Conservation (phyloP, 176 grass and related monocot species). For the Rhynchospora tenuis region DNA sequence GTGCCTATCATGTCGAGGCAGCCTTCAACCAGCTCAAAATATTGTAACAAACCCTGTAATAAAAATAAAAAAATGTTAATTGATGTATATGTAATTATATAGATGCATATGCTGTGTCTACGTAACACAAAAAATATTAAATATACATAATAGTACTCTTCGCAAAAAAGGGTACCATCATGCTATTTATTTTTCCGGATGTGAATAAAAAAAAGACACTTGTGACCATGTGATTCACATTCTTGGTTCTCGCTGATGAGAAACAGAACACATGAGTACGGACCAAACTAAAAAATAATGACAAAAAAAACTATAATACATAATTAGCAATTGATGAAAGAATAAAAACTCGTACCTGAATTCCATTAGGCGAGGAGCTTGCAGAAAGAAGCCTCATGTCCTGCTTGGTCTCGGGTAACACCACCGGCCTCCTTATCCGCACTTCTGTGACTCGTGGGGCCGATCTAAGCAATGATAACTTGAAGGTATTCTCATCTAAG, state of each 20-base stretch:
- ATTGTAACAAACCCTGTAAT: conserved; percentile 67
- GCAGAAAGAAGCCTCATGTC: conserved; percentile 39
- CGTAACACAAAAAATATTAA: too few relatives aligned
- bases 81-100: too few relatives aligned
- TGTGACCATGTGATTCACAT: not conserved
- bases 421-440: conserved; percentile 42
- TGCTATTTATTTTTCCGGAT: too few relatives aligned
- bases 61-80: too few relatives aligned
- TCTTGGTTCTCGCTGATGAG: too few relatives aligned
- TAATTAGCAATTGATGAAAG: too few relatives aligned
- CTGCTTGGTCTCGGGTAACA: conserved; percentile 29
- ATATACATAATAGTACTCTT: too few relatives aligned
- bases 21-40: conserved; percentile 74
- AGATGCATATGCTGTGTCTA: too few relatives aligned
- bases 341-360: conserved; percentile 78
- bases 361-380: conserved; percentile 61
- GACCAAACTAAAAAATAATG: too few relatives aligned
- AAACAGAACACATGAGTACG: too few relatives aligned
- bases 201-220: not conserved
- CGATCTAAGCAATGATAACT: conserved; percentile 42
- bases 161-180: too few relatives aligned
- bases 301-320: too few relatives aligned
- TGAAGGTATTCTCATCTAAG: conserved; percentile 65
- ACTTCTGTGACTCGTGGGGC: conserved; percentile 27
- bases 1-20: conserved; percentile 52